Conservation (phyloP, 2,329 filamentous ascomycete genomes). For the Xylariomycetidae sp. region DNA sequence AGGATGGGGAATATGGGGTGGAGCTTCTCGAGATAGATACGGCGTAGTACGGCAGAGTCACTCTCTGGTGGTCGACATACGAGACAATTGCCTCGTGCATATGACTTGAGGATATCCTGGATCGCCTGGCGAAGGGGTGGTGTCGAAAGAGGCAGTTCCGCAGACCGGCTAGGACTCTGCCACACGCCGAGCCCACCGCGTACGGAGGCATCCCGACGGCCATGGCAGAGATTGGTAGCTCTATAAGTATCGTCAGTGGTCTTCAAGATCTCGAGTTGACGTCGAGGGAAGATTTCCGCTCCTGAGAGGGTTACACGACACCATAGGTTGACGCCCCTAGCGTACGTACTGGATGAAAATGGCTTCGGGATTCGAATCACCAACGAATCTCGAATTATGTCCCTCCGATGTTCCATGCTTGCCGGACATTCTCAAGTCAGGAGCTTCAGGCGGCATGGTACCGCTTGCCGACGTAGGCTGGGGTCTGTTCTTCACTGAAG, state of each 20-base stretch:
- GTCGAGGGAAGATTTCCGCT: no score
- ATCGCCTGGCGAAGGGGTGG: constrained; percentile 20
- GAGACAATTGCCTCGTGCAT: constrained; percentile 42
- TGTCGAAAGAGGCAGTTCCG: constrained; percentile 24
- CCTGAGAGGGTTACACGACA: no score
- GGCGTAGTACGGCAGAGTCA: constrained; percentile 41
- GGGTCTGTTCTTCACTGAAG: no score
- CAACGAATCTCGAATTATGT: constrained; percentile 45
- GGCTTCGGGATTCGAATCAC: constrained; percentile 56
- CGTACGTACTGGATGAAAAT: constrained; percentile 56
- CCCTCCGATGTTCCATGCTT: no score
- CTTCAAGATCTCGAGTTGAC: no score
- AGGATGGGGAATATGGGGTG: constrained; percentile 53
- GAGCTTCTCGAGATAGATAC: constrained; percentile 46
- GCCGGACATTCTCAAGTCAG: no score
- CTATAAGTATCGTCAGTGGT: no score
- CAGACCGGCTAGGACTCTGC: constrained; percentile 32
- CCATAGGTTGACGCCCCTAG: no score
- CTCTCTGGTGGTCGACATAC: constrained; percentile 41
- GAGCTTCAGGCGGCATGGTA: no score
- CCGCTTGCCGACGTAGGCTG: no score
- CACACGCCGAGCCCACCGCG: constrained; percentile 54
- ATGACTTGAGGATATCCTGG: constrained; percentile 30
- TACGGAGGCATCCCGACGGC: constrained; percentile 34
- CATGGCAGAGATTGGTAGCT: constrained; percentile 40